Evolutionary conservation across 306 rosid species (phyloP), one percentile per base, ranked within the genome.

Genomic region (Trifolium pratense): DNA sequence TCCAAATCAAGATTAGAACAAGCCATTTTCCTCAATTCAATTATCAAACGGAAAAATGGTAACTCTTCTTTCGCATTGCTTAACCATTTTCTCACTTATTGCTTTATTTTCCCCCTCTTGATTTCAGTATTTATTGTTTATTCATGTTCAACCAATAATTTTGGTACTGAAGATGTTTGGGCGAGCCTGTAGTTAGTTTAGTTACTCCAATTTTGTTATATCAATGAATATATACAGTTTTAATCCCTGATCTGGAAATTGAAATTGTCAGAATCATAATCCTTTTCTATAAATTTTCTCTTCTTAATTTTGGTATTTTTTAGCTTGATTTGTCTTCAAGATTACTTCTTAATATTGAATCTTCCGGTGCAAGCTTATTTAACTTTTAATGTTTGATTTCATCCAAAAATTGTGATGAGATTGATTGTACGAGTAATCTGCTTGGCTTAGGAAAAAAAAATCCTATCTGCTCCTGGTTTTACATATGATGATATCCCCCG

Each of bases 291-390:
- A 11, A 21, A 21, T 56, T 18, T 53, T 23, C n/a, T 56, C 34
- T 56, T 56, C 62, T 9, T n/a, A n/a, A n/a, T n/a, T n/a, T n/a
- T n/a, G 2, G 62, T 56, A 56, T 2, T 1, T 46, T 45, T 46
- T 46, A 15, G 52, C 52, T 14, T 46, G 52, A 7, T 46, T 46
- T 46, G 5, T 46, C 8, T 46, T 15, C 18, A 14, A 56, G 14
- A 12, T 21, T 56, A 56, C 62, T 29, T 0, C 2, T 34, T 20
- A 21, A 21, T 23, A 21, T 56, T 56, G 62, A 2, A 56, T 56
- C 62, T 55, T 56, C 16, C 29, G 16, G 62, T 20, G 63, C 36
- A 57, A 57, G 63, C 10, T 57, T 57, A 57, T 57, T 9, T 29
- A 4, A 29, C 61, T 21, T 31, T n/a, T 29, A 60, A 15, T 60